Percentiles rank a stretch among this genome's conserved stretches.
These are phyloP conservation scores for Mucor racemosus DNA, from an alignment of 371 early-diverging fungal genomes.

Conservation along the genomic window DNA sequence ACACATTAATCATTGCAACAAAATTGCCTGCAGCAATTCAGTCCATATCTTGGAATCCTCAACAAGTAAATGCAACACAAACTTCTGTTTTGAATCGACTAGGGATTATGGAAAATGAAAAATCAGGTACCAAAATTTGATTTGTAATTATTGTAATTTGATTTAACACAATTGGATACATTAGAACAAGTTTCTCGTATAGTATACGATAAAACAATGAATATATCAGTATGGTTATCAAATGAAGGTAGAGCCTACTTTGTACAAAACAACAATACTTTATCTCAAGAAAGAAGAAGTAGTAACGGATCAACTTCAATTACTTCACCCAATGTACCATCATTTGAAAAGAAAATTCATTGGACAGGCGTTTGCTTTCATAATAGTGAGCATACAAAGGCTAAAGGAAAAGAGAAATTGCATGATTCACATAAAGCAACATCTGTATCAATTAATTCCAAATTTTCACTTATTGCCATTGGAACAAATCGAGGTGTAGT, in stretches of 20 bases:
- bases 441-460: slow-evolving; percentile 47
- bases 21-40: slow-evolving; percentile 51
- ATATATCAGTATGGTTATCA: slow-evolving; percentile 48
- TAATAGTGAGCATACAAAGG: slow-evolving; percentile 7
- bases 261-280: slow-evolving; percentile 30
- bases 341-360: slow-evolving; percentile 34
- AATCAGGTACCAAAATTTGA: neutral
- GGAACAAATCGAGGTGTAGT: slow-evolving; percentile 48
- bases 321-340: slow-evolving; percentile 30
- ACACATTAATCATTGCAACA: slow-evolving; percentile 51
- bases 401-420: slow-evolving; percentile 8
- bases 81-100: slow-evolving; percentile 37
- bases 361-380: slow-evolving; percentile 54
- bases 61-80: slow-evolving; percentile 47
- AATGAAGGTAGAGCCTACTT: slow-evolving; percentile 46
- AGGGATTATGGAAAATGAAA: slow-evolving; percentile 32
- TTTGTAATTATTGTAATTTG: too few relatives aligned
- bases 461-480: slow-evolving; percentile 52
- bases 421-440: slow-evolving; percentile 32
- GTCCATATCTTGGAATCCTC: slow-evolving; percentile 57
- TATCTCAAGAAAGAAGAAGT: slow-evolving; percentile 17
- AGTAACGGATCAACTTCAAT: slow-evolving; percentile 5
- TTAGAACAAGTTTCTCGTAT: slow-evolving; percentile 36
- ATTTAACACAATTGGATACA: neutral
- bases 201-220: slow-evolving; percentile 43